phyloP scores from a whole-genome alignment of 2,329 filamentous ascomycete genomes.

The Botrytis squamosa region DNA sequence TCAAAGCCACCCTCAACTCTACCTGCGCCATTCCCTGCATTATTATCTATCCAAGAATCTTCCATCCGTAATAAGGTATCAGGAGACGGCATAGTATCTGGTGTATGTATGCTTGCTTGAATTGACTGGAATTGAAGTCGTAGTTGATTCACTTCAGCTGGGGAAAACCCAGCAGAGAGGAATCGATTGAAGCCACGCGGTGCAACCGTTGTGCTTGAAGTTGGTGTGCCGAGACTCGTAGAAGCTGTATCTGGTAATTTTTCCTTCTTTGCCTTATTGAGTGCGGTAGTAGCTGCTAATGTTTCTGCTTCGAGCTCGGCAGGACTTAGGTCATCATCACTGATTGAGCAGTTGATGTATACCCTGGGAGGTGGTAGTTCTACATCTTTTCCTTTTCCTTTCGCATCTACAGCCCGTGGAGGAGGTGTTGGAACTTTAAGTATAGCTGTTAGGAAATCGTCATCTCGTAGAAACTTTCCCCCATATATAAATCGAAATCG shows the following conservation, averaged over 20 bases:
- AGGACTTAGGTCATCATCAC: slow-evolving; percentile 68
- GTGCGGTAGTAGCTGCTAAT: slow-evolving; percentile 37
- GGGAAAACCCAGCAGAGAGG: slow-evolving; percentile 75
- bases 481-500: slow-evolving; percentile 87
- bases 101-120: slow-evolving; percentile 77
- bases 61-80: slow-evolving; percentile 75
- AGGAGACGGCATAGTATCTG: slow-evolving; percentile 83
- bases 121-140: slow-evolving; percentile 87
- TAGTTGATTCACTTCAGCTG: slow-evolving; percentile 78
- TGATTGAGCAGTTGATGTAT: slow-evolving; percentile 93
- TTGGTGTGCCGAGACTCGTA: slow-evolving; percentile 22
- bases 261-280: slow-evolving; percentile 27
- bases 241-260: slow-evolving; percentile 15
- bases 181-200: slow-evolving; percentile 88
- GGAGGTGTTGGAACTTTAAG: slow-evolving; percentile 62
- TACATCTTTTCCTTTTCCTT: slow-evolving; percentile 65
- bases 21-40: slow-evolving; percentile 43
- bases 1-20: slow-evolving; percentile 43
- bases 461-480: slow-evolving; percentile 80
- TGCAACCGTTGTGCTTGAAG: slow-evolving; percentile 46
- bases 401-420: slow-evolving; percentile 41
- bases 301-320: slow-evolving; percentile 69
- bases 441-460: slow-evolving; percentile 63
- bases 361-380: slow-evolving; percentile 53
- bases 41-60: slow-evolving; percentile 85